These are phyloP conservation scores for Paraurostyla sp. DNA, from an alignment of 73 alveolate genomes.

Conservation along the genomic window DNA sequence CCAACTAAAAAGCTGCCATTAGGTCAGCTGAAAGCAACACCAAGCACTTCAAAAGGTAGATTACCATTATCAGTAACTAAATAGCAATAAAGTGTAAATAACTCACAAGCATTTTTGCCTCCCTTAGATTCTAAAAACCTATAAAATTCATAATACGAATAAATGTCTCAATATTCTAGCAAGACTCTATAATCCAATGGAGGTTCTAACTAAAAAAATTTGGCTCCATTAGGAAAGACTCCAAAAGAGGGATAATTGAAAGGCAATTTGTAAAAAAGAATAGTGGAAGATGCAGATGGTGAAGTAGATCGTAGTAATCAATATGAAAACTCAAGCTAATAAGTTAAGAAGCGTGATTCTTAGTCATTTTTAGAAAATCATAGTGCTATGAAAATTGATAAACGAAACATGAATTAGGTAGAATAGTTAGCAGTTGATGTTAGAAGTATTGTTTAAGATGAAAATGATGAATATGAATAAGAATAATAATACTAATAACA, in stretches of 20 bases:
- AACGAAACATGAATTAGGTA: neutral
- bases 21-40: conserved; percentile 6
- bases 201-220: neutral
- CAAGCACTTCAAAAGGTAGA: neutral
- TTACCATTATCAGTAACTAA: neutral
- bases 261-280: neutral
- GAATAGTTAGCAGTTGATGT: neutral
- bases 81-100: neutral
- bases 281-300: conserved; percentile 11
- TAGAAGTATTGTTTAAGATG: neutral
- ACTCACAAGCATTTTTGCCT: neutral
- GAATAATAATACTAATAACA: neutral
- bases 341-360: neutral
- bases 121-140: neutral
- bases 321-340: neutral
- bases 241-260: neutral
- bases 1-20: neutral
- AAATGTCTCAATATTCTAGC: neutral
- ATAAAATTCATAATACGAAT: neutral
- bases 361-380: neutral
- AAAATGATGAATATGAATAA: neutral
- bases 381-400: neutral
- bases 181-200: neutral
- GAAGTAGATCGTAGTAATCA: neutral
- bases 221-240: neutral